Percentiles rank a stretch among this genome's conserved stretches.
These are phyloP conservation scores for Schwanniomyces vanrijiae DNA, from an alignment of 805 yeast species.

Conservation along the genomic window DNA sequence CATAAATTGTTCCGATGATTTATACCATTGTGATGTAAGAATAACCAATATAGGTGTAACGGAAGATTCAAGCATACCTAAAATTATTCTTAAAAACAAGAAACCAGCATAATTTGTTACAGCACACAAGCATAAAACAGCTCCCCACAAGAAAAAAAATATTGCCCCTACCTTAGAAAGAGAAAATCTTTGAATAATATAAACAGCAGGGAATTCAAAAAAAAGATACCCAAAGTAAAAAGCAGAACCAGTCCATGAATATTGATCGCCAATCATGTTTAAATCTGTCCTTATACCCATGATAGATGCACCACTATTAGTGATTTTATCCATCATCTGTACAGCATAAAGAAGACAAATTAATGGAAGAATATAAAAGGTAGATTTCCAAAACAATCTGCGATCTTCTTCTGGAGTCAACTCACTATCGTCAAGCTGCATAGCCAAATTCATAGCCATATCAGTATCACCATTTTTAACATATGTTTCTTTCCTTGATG, in stretches of 20 bases:
- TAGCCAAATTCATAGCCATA: conserved; percentile 34
- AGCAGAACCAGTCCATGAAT: conserved; percentile 45
- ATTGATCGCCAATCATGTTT: conserved; percentile 38
- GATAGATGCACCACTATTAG: conserved; percentile 46
- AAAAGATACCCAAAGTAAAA: conserved; percentile 40
- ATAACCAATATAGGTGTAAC: conserved; percentile 9
- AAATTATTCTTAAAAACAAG: conserved; percentile 5
- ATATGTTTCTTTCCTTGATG: conserved; percentile 20
- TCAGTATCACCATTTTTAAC: conserved; percentile 34
- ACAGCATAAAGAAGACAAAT: conserved; percentile 30
- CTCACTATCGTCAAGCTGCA: conserved; percentile 8
- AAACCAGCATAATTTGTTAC: conserved; percentile 5
- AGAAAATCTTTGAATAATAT: conserved; percentile 15
- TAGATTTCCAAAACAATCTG: background rate
- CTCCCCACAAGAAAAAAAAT: conserved; percentile 13
- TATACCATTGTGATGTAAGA: conserved; percentile 10
- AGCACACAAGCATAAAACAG: conserved; percentile 5
- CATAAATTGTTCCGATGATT: conserved; percentile 27
- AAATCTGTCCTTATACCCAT: conserved; percentile 43
- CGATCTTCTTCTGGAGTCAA: background rate
- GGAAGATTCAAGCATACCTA: conserved; percentile 23
- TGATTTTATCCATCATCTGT: conserved; percentile 46
- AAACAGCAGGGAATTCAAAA: conserved; percentile 3
- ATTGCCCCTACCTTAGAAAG: conserved; percentile 17
- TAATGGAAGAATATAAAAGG: conserved; percentile 25